Evolutionary conservation across 2,329 filamentous ascomycete genomes (phyloP).

Genomic region (Ophiobolus disseminans): DNA sequence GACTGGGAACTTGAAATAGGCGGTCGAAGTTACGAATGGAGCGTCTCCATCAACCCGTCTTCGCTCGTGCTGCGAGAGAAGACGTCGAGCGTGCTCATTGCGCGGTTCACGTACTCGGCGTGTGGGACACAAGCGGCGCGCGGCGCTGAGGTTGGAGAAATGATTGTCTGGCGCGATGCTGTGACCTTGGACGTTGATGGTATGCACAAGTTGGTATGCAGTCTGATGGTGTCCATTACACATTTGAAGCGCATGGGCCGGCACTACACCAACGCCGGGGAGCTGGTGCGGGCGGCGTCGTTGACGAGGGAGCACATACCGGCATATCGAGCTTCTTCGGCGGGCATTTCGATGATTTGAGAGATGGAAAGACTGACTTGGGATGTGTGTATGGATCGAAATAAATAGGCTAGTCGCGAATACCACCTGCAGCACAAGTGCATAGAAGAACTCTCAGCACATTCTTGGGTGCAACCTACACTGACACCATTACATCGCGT

Average conservation of each 20-base stretch:
- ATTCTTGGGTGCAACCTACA: not conserved
- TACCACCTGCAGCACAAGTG: no score
- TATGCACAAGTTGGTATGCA: conserved; percentile 36
- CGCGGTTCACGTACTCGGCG: conserved; percentile 40
- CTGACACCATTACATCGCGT: not conserved
- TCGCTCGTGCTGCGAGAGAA: conserved; percentile 31
- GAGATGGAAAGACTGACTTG: not conserved
- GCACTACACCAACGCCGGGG: conserved; percentile 25
- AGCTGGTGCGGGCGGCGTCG: conserved; percentile 14
- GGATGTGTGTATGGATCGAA: not conserved
- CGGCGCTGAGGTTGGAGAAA: conserved; percentile 38
- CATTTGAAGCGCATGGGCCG: conserved; percentile 41
- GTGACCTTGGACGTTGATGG: conserved; percentile 31
- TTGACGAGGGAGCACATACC: conserved; percentile 14
- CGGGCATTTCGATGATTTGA: conserved; percentile 15
- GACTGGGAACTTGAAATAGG: conserved; percentile 33
- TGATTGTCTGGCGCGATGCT: conserved; percentile 34
- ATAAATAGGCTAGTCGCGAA: not conserved
- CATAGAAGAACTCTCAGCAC: not conserved
- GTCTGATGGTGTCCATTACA: conserved; percentile 33
- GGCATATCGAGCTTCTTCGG: conserved; percentile 18
- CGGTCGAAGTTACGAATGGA: conserved; percentile 33
- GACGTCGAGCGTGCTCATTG: conserved; percentile 27
- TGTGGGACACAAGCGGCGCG: conserved; percentile 32
- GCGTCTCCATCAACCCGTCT: conserved; percentile 29